Conservation (phyloP, 164 flowering plant genomes). For the Magnolia officinalis region DNA sequence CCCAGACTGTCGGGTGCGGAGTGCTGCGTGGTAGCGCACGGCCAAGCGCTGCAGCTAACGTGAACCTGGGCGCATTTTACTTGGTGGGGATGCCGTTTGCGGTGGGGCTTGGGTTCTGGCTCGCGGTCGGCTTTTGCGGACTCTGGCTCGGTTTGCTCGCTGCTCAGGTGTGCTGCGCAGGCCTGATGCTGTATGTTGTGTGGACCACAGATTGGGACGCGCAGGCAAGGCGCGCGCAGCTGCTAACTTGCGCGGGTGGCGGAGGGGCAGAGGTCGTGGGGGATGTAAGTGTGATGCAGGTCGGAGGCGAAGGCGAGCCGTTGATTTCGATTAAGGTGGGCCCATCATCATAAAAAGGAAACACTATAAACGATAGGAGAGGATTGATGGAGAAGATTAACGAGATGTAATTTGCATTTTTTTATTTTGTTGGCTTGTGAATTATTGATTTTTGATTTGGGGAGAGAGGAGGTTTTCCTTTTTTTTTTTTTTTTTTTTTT, state of each 20-base stretch:
- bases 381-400: neutral
- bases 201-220: constrained; percentile 79
- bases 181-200: constrained; percentile 77
- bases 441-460: constrained; percentile 17
- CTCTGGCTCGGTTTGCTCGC: constrained; percentile 76
- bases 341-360: constrained; percentile 1
- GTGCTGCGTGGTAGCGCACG: constrained; percentile 81
- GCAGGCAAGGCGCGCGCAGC: constrained; percentile 54
- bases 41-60: constrained; percentile 74
- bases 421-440: constrained; percentile 17
- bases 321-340: constrained; percentile 43
- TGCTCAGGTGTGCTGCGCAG: constrained; percentile 88
- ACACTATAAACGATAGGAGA: neutral
- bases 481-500: too few species aligned
- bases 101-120: constrained; percentile 59
- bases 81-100: constrained; percentile 92
- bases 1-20: constrained; percentile 93
- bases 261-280: constrained; percentile 7
- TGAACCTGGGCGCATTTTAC: constrained; percentile 87
- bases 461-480: constrained; percentile 4
- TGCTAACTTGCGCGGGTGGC: constrained; percentile 45
- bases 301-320: constrained; percentile 32
- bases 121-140: constrained; percentile 70
- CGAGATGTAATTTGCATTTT: constrained; percentile 2
- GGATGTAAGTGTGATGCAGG: neutral